phyloP scores from a whole-genome alignment of 257 asterid species.

The Rehmannia glutinosa region DNA sequence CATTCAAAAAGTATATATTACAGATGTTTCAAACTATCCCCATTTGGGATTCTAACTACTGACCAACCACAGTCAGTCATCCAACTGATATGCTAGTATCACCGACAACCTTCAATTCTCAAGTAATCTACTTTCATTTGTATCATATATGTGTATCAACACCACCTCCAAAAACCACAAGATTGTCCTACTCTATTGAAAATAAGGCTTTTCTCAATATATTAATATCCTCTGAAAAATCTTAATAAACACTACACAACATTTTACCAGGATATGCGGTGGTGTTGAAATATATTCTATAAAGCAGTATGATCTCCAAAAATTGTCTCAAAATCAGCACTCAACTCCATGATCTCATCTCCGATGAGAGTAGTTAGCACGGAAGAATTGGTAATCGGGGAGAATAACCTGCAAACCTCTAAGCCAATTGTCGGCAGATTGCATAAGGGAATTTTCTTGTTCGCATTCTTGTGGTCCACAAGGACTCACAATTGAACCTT shows the following conservation, averaged over 20 bases:
- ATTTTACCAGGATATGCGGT: slow-evolving; percentile 16
- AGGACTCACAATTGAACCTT: slow-evolving; percentile 56
- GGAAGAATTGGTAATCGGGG: slow-evolving; percentile 70
- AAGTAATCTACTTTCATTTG: slow-evolving; percentile 1
- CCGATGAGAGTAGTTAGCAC: slow-evolving; percentile 34
- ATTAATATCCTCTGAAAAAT: slow-evolving; percentile 10
- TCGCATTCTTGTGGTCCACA: slow-evolving; percentile 53
- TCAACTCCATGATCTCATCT: slow-evolving; percentile 41
- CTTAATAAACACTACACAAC: slow-evolving; percentile 37
- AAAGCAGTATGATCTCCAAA: slow-evolving; percentile 19
- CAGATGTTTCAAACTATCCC: slow-evolving; percentile 25
- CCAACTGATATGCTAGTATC: slow-evolving; percentile 14
- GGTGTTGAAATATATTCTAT: slow-evolving; percentile 10
- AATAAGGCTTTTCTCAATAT: slow-evolving; percentile 17
- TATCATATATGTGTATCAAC: slow-evolving; percentile 2
- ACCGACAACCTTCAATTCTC: slow-evolving; percentile 16
- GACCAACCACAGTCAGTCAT: slow-evolving; percentile 12
- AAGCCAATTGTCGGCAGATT: slow-evolving; percentile 68
- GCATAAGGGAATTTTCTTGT: slow-evolving; percentile 55
- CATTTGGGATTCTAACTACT: slow-evolving; percentile 1
- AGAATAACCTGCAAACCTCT: slow-evolving; percentile 40
- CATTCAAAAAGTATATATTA: slow-evolving; percentile 23
- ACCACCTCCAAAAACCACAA: slow-evolving; percentile 9
- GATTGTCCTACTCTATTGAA: slow-evolving; percentile 28
- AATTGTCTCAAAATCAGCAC: slow-evolving; percentile 11